phyloP scores from a whole-genome alignment of 2,329 filamentous ascomycete genomes.

The Neofusicoccum sp. region DNA sequence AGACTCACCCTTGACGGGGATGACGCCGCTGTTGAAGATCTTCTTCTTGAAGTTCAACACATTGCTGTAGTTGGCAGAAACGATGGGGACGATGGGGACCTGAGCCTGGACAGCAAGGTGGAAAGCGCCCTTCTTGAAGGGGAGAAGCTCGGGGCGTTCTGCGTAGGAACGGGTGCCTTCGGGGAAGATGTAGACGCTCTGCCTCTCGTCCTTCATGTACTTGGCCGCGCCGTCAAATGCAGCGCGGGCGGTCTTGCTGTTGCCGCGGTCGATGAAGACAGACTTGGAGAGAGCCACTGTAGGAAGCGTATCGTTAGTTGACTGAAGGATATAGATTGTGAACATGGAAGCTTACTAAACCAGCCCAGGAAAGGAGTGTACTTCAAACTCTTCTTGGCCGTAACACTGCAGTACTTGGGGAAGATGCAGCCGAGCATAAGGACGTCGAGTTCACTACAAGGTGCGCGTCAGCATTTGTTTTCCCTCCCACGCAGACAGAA shows the following conservation, averaged over 20 bases:
- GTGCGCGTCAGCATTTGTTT: constrained; percentile 20
- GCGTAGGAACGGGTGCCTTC: constrained; percentile 93
- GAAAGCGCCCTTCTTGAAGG: constrained; percentile 99
- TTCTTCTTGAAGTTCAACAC: constrained; percentile 46
- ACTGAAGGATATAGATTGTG: background rate
- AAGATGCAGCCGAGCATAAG: constrained; percentile 87
- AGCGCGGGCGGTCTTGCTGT: constrained; percentile 75
- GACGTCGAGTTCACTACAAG: constrained; percentile 74
- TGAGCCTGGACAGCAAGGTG: constrained; percentile 92
- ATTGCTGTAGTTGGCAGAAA: constrained; percentile 51
- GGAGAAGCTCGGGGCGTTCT: constrained; percentile 74
- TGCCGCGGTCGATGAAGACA: constrained; percentile 92
- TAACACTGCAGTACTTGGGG: constrained; percentile 87
- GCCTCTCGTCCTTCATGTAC: constrained; percentile 67
- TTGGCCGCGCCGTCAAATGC: constrained; percentile 81
- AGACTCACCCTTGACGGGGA: constrained; percentile 53
- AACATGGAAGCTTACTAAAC: constrained; percentile 62
- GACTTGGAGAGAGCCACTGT: constrained; percentile 71
- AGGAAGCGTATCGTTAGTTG: constrained; percentile 29
- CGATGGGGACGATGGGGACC: constrained; percentile 84
- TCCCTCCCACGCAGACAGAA: background rate
- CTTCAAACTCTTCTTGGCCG: constrained; percentile 82
- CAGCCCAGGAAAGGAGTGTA: constrained; percentile 82
- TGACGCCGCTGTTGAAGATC: constrained; percentile 40
- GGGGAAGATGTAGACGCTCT: constrained; percentile 80